Percentiles rank a stretch among this genome's conserved stretches.
phyloP scores from a whole-genome alignment of 768 basidiomycete species.

The Boletus sp. region DNA sequence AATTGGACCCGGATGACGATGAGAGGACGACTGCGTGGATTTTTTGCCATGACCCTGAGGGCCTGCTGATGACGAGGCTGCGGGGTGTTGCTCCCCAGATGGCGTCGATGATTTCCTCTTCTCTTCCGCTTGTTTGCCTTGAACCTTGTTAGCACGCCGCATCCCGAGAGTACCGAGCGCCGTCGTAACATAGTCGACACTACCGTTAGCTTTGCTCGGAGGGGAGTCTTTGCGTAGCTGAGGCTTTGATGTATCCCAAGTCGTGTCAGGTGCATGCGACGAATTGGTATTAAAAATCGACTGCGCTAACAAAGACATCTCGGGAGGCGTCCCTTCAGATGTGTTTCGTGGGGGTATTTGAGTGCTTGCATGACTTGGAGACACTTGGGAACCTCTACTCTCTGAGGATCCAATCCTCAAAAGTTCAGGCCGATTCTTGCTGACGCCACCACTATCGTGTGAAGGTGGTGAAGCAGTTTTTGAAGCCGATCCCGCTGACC shows the following conservation, averaged over 20 bases:
- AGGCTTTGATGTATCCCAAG: slow-evolving; percentile 18
- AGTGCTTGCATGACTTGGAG: slow-evolving; percentile 5
- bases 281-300: slow-evolving; percentile 15
- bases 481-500: slow-evolving; percentile 1
- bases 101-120: slow-evolving; percentile 13
- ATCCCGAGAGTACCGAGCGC: slow-evolving; percentile 29
- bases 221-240: slow-evolving; percentile 10
- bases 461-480: slow-evolving; percentile 13
- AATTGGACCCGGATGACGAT: slow-evolving; percentile 70
- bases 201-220: slow-evolving; percentile 18
- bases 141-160: slow-evolving; percentile 28
- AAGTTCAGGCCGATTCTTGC: slow-evolving; percentile 9
- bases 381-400: slow-evolving; percentile 2
- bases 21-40: slow-evolving; percentile 29
- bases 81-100: slow-evolving; percentile 19
- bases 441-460: background rate
- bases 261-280: slow-evolving; percentile 4
- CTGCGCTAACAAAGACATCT: slow-evolving; percentile 8
- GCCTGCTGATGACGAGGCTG: slow-evolving; percentile 6
- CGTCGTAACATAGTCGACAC: slow-evolving; percentile 15
- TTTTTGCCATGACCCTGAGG: slow-evolving; percentile 17
- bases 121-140: slow-evolving; percentile 25
- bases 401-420: slow-evolving; percentile 21
- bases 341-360: slow-evolving; percentile 4
- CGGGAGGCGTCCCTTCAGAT: slow-evolving; percentile 6